phyloP scores from a whole-genome alignment of 768 basidiomycete species.

The Scleroderma bovista region DNA sequence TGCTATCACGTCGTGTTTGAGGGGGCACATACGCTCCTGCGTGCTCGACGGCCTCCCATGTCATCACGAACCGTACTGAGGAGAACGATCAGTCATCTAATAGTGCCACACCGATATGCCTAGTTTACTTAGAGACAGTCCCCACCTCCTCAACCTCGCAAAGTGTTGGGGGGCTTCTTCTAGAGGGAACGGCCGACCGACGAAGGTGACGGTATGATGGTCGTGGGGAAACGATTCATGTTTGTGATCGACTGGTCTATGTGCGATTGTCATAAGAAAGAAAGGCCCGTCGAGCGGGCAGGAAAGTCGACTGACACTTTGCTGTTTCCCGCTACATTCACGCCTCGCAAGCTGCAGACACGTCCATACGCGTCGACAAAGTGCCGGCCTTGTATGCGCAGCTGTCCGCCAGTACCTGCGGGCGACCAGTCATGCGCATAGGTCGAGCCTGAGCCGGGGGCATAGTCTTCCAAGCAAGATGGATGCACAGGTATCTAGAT shows the following conservation, averaged over 20 bases:
- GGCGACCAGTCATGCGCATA: conserved; percentile 75
- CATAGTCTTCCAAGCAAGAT: conserved; percentile 40
- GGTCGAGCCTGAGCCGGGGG: conserved; percentile 41
- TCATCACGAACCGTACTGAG: conserved; percentile 84
- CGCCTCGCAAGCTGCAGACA: conserved; percentile 76
- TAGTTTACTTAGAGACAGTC: conserved; percentile 73
- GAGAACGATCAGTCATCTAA: not conserved
- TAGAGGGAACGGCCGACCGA: conserved; percentile 87
- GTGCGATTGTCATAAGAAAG: not conserved
- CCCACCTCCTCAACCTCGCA: conserved; percentile 77
- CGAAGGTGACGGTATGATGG: conserved; percentile 69
- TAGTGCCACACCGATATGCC: not conserved
- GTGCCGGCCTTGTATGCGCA: conserved; percentile 66
- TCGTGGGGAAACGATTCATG: conserved; percentile 63
- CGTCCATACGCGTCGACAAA: conserved; percentile 79
- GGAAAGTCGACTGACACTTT: conserved; percentile 58
- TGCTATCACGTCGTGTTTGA: not conserved
- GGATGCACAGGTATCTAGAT: conserved; percentile 34
- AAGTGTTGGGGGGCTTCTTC: conserved; percentile 85
- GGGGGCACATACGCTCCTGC: conserved; percentile 71
- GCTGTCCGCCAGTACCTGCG: conserved; percentile 46
- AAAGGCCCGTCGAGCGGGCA: not conserved
- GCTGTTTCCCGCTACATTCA: conserved; percentile 76
- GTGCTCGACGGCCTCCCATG: conserved; percentile 98
- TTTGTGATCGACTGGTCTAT: conserved; percentile 65